Evolutionary conservation across 2,329 filamentous ascomycete genomes (phyloP).

Genomic region (Cladosporium sp.): DNA sequence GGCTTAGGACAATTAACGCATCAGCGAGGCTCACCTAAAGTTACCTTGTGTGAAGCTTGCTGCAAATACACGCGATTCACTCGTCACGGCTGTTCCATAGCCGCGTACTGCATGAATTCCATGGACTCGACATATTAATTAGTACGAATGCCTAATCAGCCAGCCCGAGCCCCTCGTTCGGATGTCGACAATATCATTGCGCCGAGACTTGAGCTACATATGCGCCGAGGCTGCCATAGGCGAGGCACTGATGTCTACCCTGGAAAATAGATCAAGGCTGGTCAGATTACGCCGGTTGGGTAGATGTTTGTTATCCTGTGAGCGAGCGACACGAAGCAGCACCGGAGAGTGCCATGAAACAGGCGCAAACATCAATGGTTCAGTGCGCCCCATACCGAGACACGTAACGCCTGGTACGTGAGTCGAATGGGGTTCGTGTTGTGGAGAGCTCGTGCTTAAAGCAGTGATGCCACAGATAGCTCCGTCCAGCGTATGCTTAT

Average conservation of each 20-base stretch:
- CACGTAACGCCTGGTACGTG: conserved; percentile 1
- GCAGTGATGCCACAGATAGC: background rate
- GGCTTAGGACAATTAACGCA: background rate
- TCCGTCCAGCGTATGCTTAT: background rate
- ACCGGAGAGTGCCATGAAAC: conserved; percentile 9
- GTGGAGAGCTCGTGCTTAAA: background rate
- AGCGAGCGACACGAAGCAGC: background rate
- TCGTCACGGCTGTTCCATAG: background rate
- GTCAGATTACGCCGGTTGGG: background rate
- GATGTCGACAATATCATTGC: background rate
- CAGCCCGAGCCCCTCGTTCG: background rate
- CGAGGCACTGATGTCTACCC: background rate
- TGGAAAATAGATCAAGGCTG: background rate
- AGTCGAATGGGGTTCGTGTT: background rate
- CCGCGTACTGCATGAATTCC: background rate
- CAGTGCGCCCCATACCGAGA: conserved; percentile 2
- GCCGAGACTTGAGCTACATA: conserved; percentile 3
- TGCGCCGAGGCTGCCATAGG: conserved; percentile 8
- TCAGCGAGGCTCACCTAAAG: background rate
- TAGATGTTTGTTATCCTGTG: background rate
- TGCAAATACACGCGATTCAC: background rate
- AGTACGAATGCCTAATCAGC: background rate
- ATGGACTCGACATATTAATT: background rate
- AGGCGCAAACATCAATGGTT: background rate
- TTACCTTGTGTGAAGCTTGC: background rate